Percentiles rank a stretch among this genome's conserved stretches.
Evolutionary conservation across 2,329 filamentous ascomycete species (phyloP).

Genomic region (Ophiostoma himal-ulmi): DNA sequence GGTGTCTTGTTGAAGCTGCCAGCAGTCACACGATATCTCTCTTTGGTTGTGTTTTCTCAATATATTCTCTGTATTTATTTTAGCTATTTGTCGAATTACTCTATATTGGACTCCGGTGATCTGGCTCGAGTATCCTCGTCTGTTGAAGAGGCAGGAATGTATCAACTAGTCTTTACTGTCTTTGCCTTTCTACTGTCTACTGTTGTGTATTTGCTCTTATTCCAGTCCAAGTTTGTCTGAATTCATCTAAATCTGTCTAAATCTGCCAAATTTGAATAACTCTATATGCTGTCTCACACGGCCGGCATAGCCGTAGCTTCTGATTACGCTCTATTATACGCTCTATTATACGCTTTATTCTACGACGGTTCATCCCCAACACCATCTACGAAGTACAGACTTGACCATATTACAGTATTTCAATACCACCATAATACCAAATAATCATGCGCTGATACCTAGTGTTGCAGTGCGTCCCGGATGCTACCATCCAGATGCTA

Average conservation of each 20-base stretch:
- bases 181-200: no score
- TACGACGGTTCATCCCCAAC: no score
- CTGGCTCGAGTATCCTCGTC: not conserved
- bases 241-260: not conserved
- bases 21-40: not conserved
- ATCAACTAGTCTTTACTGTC: not conserved
- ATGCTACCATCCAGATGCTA: not conserved
- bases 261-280: not conserved
- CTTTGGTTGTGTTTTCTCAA: not conserved
- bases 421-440: constrained; percentile 2
- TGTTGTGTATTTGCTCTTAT: not conserved
- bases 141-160: constrained; percentile 5
- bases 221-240: not conserved
- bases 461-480: not conserved
- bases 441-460: not conserved
- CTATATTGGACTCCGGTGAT: not conserved
- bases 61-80: no score
- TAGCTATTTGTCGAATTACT: not conserved
- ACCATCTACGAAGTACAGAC: no score
- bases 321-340: not conserved
- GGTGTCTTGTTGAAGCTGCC: not conserved
- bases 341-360: not conserved
- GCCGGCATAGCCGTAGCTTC: not conserved
- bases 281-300: not conserved
- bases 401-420: not conserved